These are phyloP conservation scores for Geosmithia flava DNA, from an alignment of 2,329 filamentous ascomycete genomes.

Conservation along the genomic window DNA sequence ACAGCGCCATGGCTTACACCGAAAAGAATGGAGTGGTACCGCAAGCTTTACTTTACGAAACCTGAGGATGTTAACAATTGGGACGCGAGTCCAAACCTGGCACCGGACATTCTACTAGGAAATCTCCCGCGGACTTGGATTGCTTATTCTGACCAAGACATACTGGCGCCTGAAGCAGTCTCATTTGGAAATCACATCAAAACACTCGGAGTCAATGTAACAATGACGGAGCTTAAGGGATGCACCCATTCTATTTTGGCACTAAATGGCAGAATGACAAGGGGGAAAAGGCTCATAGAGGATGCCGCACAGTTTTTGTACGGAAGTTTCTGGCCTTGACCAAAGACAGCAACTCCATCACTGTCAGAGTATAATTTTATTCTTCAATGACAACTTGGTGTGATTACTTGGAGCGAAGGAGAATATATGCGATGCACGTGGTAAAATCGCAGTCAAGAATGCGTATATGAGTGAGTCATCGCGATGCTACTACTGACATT, in stretches of 20 bases:
- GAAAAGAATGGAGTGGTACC: slow-evolving; percentile 20
- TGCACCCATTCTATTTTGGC: slow-evolving; percentile 1
- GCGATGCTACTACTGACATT: too few relatives aligned
- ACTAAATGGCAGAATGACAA: neutral
- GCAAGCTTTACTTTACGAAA: slow-evolving; percentile 17
- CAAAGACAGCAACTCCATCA: neutral
- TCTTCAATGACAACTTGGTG: too few relatives aligned
- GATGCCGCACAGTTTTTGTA: neutral
- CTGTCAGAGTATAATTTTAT: too few relatives aligned
- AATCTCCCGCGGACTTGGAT: slow-evolving; percentile 17
- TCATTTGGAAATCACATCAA: slow-evolving; percentile 13
- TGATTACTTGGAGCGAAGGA: too few relatives aligned
- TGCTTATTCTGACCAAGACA: slow-evolving; percentile 17
- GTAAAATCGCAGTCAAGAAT: neutral
- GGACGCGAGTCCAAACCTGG: slow-evolving; percentile 18
- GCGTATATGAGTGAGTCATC: too few relatives aligned
- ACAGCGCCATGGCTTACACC: slow-evolving; percentile 18
- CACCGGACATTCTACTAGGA: slow-evolving; percentile 10
- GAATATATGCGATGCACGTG: neutral
- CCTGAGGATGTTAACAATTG: slow-evolving; percentile 11
- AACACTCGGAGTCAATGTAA: neutral
- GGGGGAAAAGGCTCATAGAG: neutral
- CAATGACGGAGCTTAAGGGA: neutral
- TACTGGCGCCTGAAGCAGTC: slow-evolving; percentile 17
- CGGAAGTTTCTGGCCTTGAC: neutral